Base-by-base conservation (phyloP, 106 monocot genomes). In the Amphibolis antarctica region DNA sequence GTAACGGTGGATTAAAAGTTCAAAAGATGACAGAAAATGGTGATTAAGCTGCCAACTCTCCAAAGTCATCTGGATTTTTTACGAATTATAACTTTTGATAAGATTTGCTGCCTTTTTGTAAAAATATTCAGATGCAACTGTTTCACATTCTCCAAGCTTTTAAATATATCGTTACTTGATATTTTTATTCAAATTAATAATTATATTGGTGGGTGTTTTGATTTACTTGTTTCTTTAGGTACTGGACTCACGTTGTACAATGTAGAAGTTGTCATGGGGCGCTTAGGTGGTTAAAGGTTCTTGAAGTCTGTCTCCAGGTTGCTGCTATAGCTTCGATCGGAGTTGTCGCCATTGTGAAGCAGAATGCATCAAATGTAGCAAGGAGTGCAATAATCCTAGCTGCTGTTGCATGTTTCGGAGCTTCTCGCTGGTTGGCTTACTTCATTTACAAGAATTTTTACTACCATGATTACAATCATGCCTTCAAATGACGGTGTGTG, bases 381-480 rank as follows among this genome's bases (percentile, higher is more conserved):
- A 50, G 83, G 44, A 66, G 53, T 58, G 64, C 66, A 12, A 42
- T 89, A 21, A 66, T 86, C 30, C 70, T 70, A 2, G 22, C 64
- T 4, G 89, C 94, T 15, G 63, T 89, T 9, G 15, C 84, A n/a
- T 94, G 79, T 42, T 84, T 89, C 63, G 21, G 76, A 1, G 75
- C 74, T 18, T 94, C 94, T 5, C 79, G 65, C 55, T 94, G 94
- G 89, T 69, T 94, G 3, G 81, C 86, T 59, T 74, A 78, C 42
- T 94, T 86, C 77, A 82, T 89, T 62, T 68, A 84, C 60, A 94
- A 83, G 62, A 89, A 46, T 55, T 94, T 94, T 65, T 89, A 94
- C 55, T 94, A 74, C 68, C 93, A 94, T 72, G 93, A 94, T 53
- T 94, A 94, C 53, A 74, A 81, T 62, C 93, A 94, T 72, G 89